Evolutionary conservation across 164 flowering plant species (phyloP), one percentile per base, ranked within the genome.

Genomic region (Platanus orientalis): DNA sequence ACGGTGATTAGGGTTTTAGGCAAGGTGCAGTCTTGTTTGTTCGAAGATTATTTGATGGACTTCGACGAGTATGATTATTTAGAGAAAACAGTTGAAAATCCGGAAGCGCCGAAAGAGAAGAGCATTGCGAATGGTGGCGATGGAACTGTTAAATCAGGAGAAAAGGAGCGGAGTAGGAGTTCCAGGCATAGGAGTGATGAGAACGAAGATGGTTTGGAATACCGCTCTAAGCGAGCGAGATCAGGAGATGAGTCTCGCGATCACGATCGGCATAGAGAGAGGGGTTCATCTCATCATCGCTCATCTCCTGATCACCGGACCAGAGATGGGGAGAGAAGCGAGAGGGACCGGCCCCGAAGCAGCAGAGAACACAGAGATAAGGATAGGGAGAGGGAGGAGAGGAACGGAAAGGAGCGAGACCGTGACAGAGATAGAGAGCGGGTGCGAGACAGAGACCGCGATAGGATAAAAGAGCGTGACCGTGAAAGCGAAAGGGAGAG

Each of bases 41-140:
- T 62, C 14, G 50, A 36, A 42, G 59, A 11, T 6, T 26, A 36
- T 12, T 12, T 21, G 0, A 89, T 86, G 92, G 96, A 86, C 69
- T 89, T 89, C 67, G 96, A 89, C 56, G 92, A 84, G 74, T 82
- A 82, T 66, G 96, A 89, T 20, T 89, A 89, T 62, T 64, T 89
- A 58, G 96, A 89, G 75, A 82, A 82, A 51, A 79, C 80, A 12
- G 87, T 83, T 54, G 96, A 86, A 48, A 81, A 82, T 68, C 80
- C 85, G 2, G 84, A 88, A 58, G 66, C 62, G 4, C 50, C 62
- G 19, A 82, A 79, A 29, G 70, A 34, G 61, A 77, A 79, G 64
- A 81, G 76, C 45, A 64, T 67, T n/a, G 68, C 60, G 1, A 83
- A 81, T 72, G 87, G 84, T 49, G 78, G 78, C 23, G 78, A 69